A percentile compares a stretch with the other conserved stretches of the same genome.
Evolutionary conservation across 148 eudicot species (phyloP).

Genomic region (Tetragonia tetragonoides): DNA sequence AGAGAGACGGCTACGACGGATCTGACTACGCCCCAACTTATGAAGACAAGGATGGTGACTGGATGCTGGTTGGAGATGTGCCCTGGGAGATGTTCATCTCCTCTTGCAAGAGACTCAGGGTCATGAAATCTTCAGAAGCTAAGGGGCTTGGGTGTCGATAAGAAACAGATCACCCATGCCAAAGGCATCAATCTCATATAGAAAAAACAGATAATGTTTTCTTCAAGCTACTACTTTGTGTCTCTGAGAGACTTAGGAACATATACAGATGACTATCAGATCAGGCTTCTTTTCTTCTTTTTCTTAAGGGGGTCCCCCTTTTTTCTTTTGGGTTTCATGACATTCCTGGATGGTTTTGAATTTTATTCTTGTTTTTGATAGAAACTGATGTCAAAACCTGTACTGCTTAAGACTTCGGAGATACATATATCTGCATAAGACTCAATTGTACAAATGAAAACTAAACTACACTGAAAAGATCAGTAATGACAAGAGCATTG

Average conservation of each 20-base stretch:
- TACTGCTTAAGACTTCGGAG: slow-evolving; percentile 29
- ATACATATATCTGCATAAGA: slow-evolving; percentile 32
- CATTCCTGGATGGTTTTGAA: slow-evolving; percentile 25
- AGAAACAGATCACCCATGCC: slow-evolving; percentile 9
- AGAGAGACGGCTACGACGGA: slow-evolving; percentile 54
- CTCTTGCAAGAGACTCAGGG: slow-evolving; percentile 74
- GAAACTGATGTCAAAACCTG: slow-evolving; percentile 29
- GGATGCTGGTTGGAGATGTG: slow-evolving; percentile 92
- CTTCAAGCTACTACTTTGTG: slow-evolving; percentile 25
- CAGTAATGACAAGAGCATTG: slow-evolving; percentile 20
- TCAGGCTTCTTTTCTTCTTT: slow-evolving; percentile 15
- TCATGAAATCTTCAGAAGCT: slow-evolving; percentile 83
- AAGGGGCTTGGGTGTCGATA: slow-evolving; percentile 57
- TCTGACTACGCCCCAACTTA: slow-evolving; percentile 53
- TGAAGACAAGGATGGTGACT: slow-evolving; percentile 73
- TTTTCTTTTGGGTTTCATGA: slow-evolving; percentile 8
- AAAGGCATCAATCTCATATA: slow-evolving; percentile 16
- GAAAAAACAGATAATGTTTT: slow-evolving; percentile 16
- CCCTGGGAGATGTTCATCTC: slow-evolving; percentile 83
- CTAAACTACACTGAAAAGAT: slow-evolving; percentile 17
- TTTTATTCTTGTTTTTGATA: slow-evolving; percentile 26
- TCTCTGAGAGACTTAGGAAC: slow-evolving; percentile 31
- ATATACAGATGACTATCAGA: slow-evolving; percentile 23
- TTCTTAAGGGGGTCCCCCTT: neutral
- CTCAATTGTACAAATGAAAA: slow-evolving; percentile 36